phyloP scores from a whole-genome alignment of 805 yeast species.

The Candida insectorum region DNA sequence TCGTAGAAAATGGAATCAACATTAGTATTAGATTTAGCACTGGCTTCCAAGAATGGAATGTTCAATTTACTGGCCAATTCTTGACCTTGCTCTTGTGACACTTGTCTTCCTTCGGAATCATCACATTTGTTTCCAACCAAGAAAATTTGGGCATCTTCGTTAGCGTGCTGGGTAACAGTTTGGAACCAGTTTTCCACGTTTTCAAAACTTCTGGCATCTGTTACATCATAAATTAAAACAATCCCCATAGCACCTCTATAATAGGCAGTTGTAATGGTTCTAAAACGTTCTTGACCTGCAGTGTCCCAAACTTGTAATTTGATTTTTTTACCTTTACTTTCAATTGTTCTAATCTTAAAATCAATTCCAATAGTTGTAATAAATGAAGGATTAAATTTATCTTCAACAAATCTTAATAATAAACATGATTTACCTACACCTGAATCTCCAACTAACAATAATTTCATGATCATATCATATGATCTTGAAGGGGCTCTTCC shows the following conservation, averaged over 20 bases:
- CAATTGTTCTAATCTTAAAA: conserved; percentile 94
- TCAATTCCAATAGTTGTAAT: conserved; percentile 98
- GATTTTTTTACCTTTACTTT: conserved; percentile 86
- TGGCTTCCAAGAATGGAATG: conserved; percentile 90
- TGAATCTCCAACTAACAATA: conserved; percentile 90
- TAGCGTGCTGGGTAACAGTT: conserved; percentile 95
- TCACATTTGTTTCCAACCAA: conserved; percentile 96
- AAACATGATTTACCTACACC: conserved; percentile 88
- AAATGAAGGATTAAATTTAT: conserved; percentile 93
- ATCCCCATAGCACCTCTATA: conserved; percentile 90
- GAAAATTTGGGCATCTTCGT: conserved; percentile 90
- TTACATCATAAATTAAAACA: conserved; percentile 77
- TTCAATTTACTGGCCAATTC: conserved; percentile 81
- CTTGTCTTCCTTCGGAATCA: conserved; percentile 82
- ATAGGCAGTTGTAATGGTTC: conserved; percentile 91
- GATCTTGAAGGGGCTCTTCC: conserved; percentile 66
- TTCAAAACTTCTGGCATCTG: conserved; percentile 87
- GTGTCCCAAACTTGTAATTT: conserved; percentile 97
- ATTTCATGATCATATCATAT: conserved; percentile 87
- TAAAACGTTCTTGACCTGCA: conserved; percentile 95
- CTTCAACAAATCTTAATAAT: conserved; percentile 88
- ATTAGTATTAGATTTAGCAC: conserved; percentile 90
- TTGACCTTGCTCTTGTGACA: conserved; percentile 87
- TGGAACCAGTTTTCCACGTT: conserved; percentile 93
- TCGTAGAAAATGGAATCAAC: conserved; percentile 91